Base-by-base conservation (phyloP, 352 stramenopile genomes). In the Phytophthora aleatoria region DNA sequence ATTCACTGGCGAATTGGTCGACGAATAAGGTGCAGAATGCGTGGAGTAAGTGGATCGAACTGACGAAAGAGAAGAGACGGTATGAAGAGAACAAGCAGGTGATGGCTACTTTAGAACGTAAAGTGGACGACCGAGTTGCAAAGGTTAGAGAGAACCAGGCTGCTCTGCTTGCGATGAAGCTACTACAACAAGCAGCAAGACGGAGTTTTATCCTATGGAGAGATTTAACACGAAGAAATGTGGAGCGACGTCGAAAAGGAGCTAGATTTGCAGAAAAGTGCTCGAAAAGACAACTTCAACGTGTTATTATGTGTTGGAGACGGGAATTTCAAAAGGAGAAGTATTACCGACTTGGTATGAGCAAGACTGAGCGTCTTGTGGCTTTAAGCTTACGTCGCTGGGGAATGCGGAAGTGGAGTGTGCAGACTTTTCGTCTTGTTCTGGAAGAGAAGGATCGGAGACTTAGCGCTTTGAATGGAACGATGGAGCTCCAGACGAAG, bases 31-130 rank as follows among this genome's bases (percentile, higher is more conserved):
- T 88, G 16, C 47, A 57, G 11, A 62, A 61, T 13, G 70, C 54
- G 33, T 91, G 82, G 82, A 57, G 39, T 12, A 72, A 77, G 30
- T 91, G 77, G 82, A 36, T 47, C 8, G 45, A 38, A 3, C 15
- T 63, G 26, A 39, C 38, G 12, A 67, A 55, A 4, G 49, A 63
- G 2, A n/a, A 67, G 24, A 16, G 43, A 27, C 24, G 24, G 20
- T 26, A 54, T n/a, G 61, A 74, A n/a, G 27, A 74, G 39, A 45
- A 63, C 13, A 35, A 52, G 3, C n/a, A 49, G 42, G 26, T 59
- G 38, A 50, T 61, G 45, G 8, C 10, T 10, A 58, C 31, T 8
- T 55, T 70, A 3, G 66, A 74, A 24, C 16, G 28, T 1, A 54
- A 67, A 59, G 47, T 35, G 4, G 45, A 67, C 20, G 30, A 47